Evolutionary conservation across 441 rosid species (phyloP), one percentile per base, ranked within the genome.

Genomic region (Dalechampia spathulata): DNA sequence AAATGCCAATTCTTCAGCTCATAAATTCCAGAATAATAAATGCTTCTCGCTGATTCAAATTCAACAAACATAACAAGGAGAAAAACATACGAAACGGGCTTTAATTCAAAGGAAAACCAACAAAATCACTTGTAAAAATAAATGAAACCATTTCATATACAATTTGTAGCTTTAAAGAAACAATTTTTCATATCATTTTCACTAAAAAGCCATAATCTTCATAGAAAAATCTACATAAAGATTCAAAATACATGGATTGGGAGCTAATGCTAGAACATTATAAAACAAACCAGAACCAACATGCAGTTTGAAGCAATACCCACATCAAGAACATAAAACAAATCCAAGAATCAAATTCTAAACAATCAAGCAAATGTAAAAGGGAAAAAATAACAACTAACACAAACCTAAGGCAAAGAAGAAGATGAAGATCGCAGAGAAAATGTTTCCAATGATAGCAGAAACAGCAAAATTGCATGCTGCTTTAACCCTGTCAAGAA

Each of bases 391-490:
- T n/a, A 40, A n/a, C 45, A n/a, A 37, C 34, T 30, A 53, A 59
- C 36, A 61, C 84, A 1, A 71, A 92, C 99, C 97, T 75, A 86
- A 60, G 0, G 99, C 96, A 71, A 92, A 92, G 84, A 89, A 86
- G 80, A 89, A 92, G 57, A 94, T 92, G 70, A 92, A 82, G 82
- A 92, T 78, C 54, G 99, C 96, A 7, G 97, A 89, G 83, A 89
- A 75, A 38, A 92, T 66, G 69, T 83, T 92, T 16, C 94, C 96
- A 39, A 89, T 60, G 58, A 86, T 71, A 30, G 92, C 94, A 26
- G 96, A 83, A 32, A 86, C 73, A 1, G 87, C 92, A 62, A 80
- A 83, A 62, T 64, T 74, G 71, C 72, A 83, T 56, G 77, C 73
- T 57, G 75, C 79, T 63, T 73, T 79, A 46, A 83, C 75, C 74